Conservation (phyloP, 2,329 filamentous ascomycete species). For the Fusarium caatingaense region DNA sequence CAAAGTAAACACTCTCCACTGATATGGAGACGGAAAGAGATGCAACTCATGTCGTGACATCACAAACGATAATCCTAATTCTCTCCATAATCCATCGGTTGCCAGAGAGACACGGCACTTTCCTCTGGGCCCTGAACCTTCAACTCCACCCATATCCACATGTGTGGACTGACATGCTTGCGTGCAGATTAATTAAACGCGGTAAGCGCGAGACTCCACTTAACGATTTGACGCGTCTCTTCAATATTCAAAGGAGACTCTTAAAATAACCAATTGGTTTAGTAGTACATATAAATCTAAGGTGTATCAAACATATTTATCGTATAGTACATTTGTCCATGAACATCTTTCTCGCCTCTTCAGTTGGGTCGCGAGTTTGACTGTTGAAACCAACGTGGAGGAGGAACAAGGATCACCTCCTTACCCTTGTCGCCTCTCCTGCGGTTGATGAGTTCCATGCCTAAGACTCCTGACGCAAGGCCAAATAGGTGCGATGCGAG, state of each 20-base stretch:
- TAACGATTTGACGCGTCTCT: conserved; percentile 12
- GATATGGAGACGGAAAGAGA: background rate
- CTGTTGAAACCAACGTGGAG: conserved; percentile 4
- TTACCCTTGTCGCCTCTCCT: conserved; percentile 27
- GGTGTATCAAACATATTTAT: conserved; percentile 31
- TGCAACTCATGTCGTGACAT: conserved; percentile 7
- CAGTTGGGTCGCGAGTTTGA: background rate
- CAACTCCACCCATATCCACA: conserved; percentile 22
- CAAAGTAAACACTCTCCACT: background rate
- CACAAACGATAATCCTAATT: background rate
- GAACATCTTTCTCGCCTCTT: conserved; percentile 1
- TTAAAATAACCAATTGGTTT: conserved; percentile 24
- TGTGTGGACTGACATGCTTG: conserved; percentile 1
- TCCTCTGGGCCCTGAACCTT: conserved; percentile 17
- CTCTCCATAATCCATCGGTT: conserved; percentile 18
- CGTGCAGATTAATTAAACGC: conserved; percentile 24
- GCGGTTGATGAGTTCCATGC: conserved; percentile 51
- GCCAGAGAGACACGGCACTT: conserved; percentile 34
- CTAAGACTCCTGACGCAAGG: conserved; percentile 59
- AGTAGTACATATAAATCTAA: conserved; percentile 36
- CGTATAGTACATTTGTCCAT: conserved; percentile 35
- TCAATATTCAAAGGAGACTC: background rate
- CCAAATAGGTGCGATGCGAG: conserved; percentile 65
- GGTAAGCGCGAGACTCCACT: conserved; percentile 34
- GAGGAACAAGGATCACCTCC: conserved; percentile 33